phyloP scores from a whole-genome alignment of 2,329 filamentous ascomycete genomes.

The Grosmannia penicillata region DNA sequence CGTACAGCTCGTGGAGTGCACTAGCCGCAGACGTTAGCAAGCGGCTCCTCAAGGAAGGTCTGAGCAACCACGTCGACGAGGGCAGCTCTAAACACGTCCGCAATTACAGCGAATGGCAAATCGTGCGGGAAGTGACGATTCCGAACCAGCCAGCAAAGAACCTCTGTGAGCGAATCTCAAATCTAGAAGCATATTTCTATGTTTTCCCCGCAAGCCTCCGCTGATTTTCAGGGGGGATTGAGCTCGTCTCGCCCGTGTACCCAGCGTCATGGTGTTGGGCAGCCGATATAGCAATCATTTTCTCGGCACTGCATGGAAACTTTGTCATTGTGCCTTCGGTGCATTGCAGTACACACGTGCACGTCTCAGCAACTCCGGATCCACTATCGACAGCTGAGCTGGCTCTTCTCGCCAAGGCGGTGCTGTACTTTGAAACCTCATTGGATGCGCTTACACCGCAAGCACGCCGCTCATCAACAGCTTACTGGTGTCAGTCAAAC shows the following conservation, averaged over 20 bases:
- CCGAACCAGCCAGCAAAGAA: conserved; percentile 17
- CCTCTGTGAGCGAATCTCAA: too few relatives aligned
- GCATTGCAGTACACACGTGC: conserved; percentile 23
- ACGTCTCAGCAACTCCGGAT: conserved; percentile 15
- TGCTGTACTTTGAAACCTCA: conserved; percentile 19
- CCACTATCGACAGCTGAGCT: conserved; percentile 14
- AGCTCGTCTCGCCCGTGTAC: conserved; percentile 21
- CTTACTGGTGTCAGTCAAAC: conserved; percentile 23
- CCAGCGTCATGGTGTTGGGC: conserved; percentile 15
- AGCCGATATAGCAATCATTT: conserved; percentile 17
- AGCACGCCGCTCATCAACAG: conserved; percentile 10
- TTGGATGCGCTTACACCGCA: conserved; percentile 18
- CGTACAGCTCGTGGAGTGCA: conserved; percentile 16
- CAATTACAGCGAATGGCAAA: conserved; percentile 22
- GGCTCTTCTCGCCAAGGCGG: conserved; percentile 16
- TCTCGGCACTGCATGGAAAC: conserved; percentile 13
- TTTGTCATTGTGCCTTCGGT: conserved; percentile 14
- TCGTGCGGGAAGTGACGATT: conserved; percentile 22
- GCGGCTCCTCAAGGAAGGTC: conserved; percentile 16
- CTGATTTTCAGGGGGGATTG: conserved; percentile 4
- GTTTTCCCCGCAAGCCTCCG: neutral
- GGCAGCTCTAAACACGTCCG: conserved; percentile 12
- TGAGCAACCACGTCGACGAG: conserved; percentile 20
- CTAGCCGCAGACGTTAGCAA: conserved; percentile 21
- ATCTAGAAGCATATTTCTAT: too few relatives aligned